Percentiles rank a stretch among this genome's conserved stretches.
phyloP scores from a whole-genome alignment of 495 filamentous ascomycete species.

The Talaromyces ruber region DNA sequence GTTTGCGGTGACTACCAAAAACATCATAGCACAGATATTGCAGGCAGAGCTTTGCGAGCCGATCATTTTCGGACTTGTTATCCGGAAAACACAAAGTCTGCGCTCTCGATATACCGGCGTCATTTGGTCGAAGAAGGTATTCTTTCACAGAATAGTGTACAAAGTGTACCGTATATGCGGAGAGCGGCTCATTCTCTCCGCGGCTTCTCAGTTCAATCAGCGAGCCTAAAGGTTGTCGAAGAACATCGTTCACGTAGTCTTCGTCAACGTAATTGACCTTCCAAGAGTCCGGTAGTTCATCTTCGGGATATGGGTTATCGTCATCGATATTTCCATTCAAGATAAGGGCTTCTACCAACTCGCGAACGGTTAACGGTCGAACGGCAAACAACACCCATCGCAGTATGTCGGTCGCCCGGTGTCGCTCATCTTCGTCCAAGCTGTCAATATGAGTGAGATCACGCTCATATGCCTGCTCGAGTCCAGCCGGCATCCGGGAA shows the following conservation, averaged over 20 bases:
- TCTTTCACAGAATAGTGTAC: constrained; percentile 10
- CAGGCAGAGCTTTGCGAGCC: constrained; percentile 8
- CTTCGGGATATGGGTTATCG: constrained; percentile 3
- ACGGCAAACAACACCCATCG: constrained; percentile 19
- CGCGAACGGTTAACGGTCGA: constrained; percentile 16
- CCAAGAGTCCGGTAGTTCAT: constrained; percentile 14
- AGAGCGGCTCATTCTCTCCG: background rate
- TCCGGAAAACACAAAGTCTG: constrained; percentile 7
- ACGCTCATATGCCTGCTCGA: constrained; percentile 11
- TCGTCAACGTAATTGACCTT: constrained; percentile 11
- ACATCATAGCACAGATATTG: constrained; percentile 12
- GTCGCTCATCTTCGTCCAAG: constrained; percentile 3
- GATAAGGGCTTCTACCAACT: constrained; percentile 15
- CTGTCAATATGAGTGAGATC: constrained; percentile 9
- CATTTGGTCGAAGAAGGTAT: constrained; percentile 3
- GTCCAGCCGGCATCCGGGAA: constrained; percentile 11
- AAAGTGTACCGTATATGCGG: constrained; percentile 5
- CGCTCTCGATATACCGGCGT: background rate
- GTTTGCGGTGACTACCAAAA: constrained; percentile 3
- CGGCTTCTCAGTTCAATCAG: constrained; percentile 11
- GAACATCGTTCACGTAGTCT: constrained; percentile 15
- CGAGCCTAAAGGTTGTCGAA: constrained; percentile 12
- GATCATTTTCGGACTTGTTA: constrained; percentile 6
- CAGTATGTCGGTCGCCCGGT: constrained; percentile 13
- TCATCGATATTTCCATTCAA: constrained; percentile 4